Conservation (phyloP, 148 eudicot genomes). For the Silene conica region DNA sequence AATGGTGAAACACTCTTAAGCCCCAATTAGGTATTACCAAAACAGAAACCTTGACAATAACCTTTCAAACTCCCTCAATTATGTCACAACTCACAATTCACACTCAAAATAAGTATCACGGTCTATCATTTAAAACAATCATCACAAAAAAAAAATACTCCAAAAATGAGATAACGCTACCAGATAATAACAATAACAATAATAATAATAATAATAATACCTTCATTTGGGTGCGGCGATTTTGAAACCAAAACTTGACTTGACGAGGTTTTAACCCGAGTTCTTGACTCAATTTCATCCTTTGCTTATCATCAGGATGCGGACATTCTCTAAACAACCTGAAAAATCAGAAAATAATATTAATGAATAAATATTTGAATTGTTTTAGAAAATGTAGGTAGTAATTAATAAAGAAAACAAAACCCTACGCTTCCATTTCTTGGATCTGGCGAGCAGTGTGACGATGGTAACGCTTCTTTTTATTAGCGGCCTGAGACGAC, state of each 20-base stretch:
- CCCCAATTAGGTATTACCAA: slow-evolving; percentile 12
- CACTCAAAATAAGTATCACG: neutral
- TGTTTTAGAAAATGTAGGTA: too few species aligned
- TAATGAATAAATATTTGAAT: too few species aligned
- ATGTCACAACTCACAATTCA: neutral
- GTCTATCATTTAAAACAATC: too few species aligned
- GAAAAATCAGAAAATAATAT: slow-evolving; percentile 16
- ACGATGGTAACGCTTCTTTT: slow-evolving; percentile 91
- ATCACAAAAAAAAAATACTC: too few species aligned
- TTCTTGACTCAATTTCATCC: slow-evolving; percentile 84
- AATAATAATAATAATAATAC: slow-evolving; percentile 24
- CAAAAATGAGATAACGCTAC: neutral
- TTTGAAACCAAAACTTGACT: slow-evolving; percentile 99
- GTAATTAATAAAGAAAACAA: neutral
- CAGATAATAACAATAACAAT: neutral
- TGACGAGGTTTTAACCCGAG: slow-evolving; percentile 89
- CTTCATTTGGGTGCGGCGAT: slow-evolving; percentile 98
- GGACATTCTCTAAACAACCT: slow-evolving; percentile 92
- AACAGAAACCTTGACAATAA: neutral
- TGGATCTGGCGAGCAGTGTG: slow-evolving; percentile 97
- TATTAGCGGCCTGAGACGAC: slow-evolving; percentile 35
- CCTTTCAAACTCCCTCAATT: neutral
- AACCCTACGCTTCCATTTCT: slow-evolving; percentile 89
- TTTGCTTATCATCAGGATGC: slow-evolving; percentile 94
- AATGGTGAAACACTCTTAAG: slow-evolving; percentile 14